Evolutionary conservation across 306 rosid genomes (phyloP), one percentile per base, ranked within the genome.

Genomic region (Malus sieversii): DNA sequence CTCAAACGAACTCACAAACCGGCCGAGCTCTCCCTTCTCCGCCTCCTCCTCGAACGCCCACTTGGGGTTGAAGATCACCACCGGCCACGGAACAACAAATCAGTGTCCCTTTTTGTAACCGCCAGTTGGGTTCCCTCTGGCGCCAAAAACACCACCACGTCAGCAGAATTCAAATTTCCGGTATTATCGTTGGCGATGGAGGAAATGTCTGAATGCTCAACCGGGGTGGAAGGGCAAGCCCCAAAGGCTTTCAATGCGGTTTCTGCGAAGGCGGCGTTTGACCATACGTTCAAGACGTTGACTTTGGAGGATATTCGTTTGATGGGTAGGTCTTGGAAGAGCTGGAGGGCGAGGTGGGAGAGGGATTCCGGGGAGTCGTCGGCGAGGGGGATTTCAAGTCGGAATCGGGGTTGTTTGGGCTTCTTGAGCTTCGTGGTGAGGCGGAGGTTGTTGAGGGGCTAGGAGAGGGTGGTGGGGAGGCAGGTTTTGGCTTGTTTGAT

Each of bases 1-100:
- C 66, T 92, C 99, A 86, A 96, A 90, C 6, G 96, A 90, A 72
- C 86, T 84, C 84, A 89, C 87, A 81, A 89, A 92, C 8, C 87
- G 77, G 61, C 82, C 74, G 27, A 89, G 72, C 82, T 86, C 89
- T 46, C 88, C 92, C 55, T 86, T 87, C 75, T 88, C 82, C 6
- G 52, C 66, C 86, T 89, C 98, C 30, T 92, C 99, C 83, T 96
- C 91, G 83, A 85, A 90, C 22, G 72, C 85, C 96, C 98, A 96
- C 75, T 73, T 89, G 66, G 97, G 99, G 75, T 92, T 90, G 70
- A 96, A 86, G 76, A 89, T 72, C 81, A 90, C 92, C 84, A 88
- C 92, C 10, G 94, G 99, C 85, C 88, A 90, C 15, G 99, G 70
- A 78, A 83, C 75, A 89, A 68, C 11, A 30, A 71, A 22, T 92